Base-by-base conservation (phyloP, 129 eudicot genomes). In the Chrysanthemum makinoi region DNA sequence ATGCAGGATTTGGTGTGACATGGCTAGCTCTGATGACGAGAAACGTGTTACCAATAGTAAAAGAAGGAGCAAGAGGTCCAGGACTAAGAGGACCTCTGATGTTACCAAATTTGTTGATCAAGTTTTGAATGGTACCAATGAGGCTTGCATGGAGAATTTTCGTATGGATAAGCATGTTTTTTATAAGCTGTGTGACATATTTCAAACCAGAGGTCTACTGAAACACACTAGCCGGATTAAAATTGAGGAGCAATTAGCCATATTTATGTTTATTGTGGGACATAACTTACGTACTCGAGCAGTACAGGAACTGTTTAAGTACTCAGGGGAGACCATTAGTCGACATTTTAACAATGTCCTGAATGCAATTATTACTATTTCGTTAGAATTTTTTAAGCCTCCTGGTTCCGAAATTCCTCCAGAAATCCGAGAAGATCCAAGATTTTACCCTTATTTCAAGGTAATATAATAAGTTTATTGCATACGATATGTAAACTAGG, bases 321-420 rank as follows among this genome's bases (percentile, higher is more conserved):
- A 86, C 70, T 86, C 91, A 0, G 90, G 90, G 33, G 90, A 86
- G 77, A 86, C 90, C 71, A 86, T 86, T 67, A 86, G 91, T 68
- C 87, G 91, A 47, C 87, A 86, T 80, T 86, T 86, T 57, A 86
- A 86, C 81, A 86, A 86, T 71, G 90, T 86, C 12, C 68, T 86
- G 52, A 86, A 78, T 83, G 91, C 91, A 48, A 74, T 86, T 19
- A 80, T 82, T 70, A 75, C 79, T 52, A 75, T 86, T 54, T 82
- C 90, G 33, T 57, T 86, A 77, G 91, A 86, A 30, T 80, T 83
- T 67, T 86, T 83, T 79, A 80, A 83, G 75, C 82, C 81, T 55
- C 87, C 90, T 2, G 77, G 70, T 22, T 66, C 87, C 54, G 85
- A 82, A 30, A 69, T 86, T 28, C 87, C 90, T 71, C 87, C 80